A percentile compares a stretch with the other conserved stretches of the same genome.
phyloP scores from a whole-genome alignment of 208 protist species.

The Cochliopodium minus region DNA sequence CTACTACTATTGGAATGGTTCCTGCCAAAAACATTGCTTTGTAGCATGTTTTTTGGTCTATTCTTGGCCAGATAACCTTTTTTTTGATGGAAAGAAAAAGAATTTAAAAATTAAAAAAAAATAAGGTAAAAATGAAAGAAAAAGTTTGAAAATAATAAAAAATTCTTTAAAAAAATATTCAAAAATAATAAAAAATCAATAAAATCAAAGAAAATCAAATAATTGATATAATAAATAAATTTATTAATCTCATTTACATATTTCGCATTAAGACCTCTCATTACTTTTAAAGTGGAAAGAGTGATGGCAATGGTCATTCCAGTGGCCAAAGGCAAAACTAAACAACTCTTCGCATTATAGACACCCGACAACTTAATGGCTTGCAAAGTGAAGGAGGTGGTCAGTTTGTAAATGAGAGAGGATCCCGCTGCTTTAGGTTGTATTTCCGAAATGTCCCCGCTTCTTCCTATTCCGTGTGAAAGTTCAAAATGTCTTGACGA shows the following conservation, averaged over 20 bases:
- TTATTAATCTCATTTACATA: no score
- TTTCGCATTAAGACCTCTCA: no score
- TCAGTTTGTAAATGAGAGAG: slow-evolving; percentile 66
- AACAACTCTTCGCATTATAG: slow-evolving; percentile 23
- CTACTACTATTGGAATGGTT: slow-evolving; percentile 36
- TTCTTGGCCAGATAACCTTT: slow-evolving; percentile 72
- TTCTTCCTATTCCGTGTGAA: slow-evolving; percentile 79
- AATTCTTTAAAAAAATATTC: no score
- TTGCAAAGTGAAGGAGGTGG: slow-evolving; percentile 65
- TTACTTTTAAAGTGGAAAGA: slow-evolving; percentile 42
- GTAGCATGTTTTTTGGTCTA: slow-evolving; percentile 91
- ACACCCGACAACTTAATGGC: slow-evolving; percentile 39
- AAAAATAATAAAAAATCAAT: no score
- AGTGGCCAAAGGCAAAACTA: slow-evolving; percentile 80
- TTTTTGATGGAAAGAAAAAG: slow-evolving; percentile 8
- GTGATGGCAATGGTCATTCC: slow-evolving; percentile 73
- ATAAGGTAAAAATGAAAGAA: no score
- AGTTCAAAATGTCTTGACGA: slow-evolving; percentile 54
- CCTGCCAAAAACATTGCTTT: slow-evolving; percentile 79
- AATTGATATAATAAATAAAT: no score
- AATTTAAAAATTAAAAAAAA: no score
- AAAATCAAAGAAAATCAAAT: no score
- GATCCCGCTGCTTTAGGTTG: slow-evolving; percentile 93
- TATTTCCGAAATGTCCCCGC: slow-evolving; percentile 65
- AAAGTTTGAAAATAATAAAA: no score